Base-by-base conservation (phyloP, 148 eudicot species). In the Suaeda aralocaspica region DNA sequence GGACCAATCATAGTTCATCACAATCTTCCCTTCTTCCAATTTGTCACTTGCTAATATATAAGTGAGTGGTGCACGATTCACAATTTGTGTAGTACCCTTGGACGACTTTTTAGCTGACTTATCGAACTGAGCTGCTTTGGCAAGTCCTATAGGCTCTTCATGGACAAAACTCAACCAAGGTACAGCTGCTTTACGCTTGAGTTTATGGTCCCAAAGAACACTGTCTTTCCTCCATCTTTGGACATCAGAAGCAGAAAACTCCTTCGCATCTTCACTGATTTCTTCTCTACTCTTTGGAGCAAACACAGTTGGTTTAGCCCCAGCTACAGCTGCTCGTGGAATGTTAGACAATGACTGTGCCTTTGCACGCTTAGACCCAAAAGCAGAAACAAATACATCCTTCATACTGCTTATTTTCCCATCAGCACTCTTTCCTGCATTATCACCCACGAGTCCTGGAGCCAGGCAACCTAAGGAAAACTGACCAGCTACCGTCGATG, bases 241-340 rank as follows among this genome's bases (percentile, higher is more conserved):
- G 5, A 81, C 78, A 81, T 77, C 84, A 55, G 81, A 70, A 67
- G 71, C 79, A 16, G 74, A 62, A 49, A 70, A 84, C 25, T 42
- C 33, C 39, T 68, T 75, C 51, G 73, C 75, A 25, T 72, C 79
- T 30, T 70, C 71, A 62, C 29, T 49, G 25, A 30, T 61, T 59
- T 64, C 28, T 42, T 66, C 84, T 57, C 78, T 77, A 59, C 12
- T 36, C 39, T 70, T 63, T 1, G 82, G 73, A 64, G 76, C 79
- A 66, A 70, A 85, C 25, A 82, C 74, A 56, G 78, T 74, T 9
- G 88, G 84, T 75, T 64, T 80, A 3, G 88, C 80, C 64, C 88
- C 88, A 53, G 84, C 82, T 52, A 85, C 82, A 7, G 86, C 86
- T 50, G 83, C 69, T 55, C 88, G 81, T 14, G 88, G 88, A 34